A percentile compares a stretch with the other conserved stretches of the same genome.
Evolutionary conservation across 176 grass and related monocot species (phyloP).

Genomic region (Aegilops speltoides): DNA sequence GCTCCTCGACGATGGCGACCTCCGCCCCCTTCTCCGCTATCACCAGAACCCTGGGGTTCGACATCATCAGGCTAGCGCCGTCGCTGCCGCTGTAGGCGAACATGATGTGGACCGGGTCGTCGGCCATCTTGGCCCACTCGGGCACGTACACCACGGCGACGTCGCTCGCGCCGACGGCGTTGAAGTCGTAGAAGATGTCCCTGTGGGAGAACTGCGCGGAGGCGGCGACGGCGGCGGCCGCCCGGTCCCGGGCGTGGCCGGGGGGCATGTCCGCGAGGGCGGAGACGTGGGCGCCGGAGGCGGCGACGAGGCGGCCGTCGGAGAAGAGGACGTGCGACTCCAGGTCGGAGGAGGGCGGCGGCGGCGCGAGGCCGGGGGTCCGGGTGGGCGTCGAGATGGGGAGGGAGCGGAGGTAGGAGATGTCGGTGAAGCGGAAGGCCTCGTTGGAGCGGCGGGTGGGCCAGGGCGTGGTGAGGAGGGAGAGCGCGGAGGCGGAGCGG

Average conservation of each 20-base stretch:
- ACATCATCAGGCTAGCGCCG: conserved; percentile 39
- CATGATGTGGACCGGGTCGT: conserved; percentile 59
- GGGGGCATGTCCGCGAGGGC: conserved; percentile 39
- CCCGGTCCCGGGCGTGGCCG: conserved; percentile 23
- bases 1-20: conserved; percentile 61
- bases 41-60: conserved; percentile 63
- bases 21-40: conserved; percentile 59
- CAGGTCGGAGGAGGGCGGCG: conserved; percentile 27
- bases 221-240: conserved; percentile 34
- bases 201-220: conserved; percentile 40
- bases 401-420: conserved; percentile 55
- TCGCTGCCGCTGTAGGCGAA: conserved; percentile 27
- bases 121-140: conserved; percentile 33
- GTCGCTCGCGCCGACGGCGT: conserved; percentile 57
- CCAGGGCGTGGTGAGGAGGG: conserved; percentile 63
- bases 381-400: conserved; percentile 44
- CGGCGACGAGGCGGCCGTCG: conserved; percentile 39
- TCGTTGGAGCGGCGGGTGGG: conserved; percentile 58
- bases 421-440: conserved; percentile 71
- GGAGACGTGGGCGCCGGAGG: conserved; percentile 33
- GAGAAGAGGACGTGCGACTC: conserved; percentile 36
- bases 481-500: conserved; percentile 55
- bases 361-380: conserved; percentile 5
- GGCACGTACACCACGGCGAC: conserved; percentile 49
- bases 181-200: conserved; percentile 77